Conservation (phyloP, 805 yeast species). For the Candida loeiensis region DNA sequence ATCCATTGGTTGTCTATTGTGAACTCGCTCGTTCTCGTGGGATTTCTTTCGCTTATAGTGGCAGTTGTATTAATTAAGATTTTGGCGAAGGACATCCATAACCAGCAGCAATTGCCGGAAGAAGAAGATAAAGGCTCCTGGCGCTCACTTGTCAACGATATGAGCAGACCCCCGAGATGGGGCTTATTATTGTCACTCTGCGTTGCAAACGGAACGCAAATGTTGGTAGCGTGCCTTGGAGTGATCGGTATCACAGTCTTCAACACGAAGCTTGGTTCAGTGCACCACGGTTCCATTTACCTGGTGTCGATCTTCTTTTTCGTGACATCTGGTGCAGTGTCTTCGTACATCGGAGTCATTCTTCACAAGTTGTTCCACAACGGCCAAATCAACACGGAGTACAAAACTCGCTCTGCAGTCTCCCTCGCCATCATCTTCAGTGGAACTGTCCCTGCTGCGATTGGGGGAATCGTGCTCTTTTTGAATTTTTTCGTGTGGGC, state of each 20-base stretch:
- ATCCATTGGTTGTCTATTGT: constrained; percentile 78
- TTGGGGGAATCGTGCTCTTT: constrained; percentile 48
- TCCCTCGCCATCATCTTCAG: constrained; percentile 29
- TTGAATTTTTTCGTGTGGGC: constrained; percentile 74
- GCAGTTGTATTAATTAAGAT: constrained; percentile 60
- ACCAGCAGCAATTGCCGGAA: constrained; percentile 5
- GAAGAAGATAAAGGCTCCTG: constrained; percentile 27
- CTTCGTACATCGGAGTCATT: constrained; percentile 70
- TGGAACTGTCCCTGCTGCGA: constrained; percentile 43
- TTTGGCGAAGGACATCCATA: constrained; percentile 47
- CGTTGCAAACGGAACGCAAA: constrained; percentile 73
- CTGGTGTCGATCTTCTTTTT: constrained; percentile 59
- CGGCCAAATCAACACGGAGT: constrained; percentile 27
- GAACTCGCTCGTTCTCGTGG: constrained; percentile 64
- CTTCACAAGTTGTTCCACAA: constrained; percentile 54
- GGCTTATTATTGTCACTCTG: constrained; percentile 51
- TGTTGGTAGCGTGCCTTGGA: constrained; percentile 60
- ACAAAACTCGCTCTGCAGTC: constrained; percentile 12
- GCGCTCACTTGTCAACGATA: constrained; percentile 53
- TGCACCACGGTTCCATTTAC: constrained; percentile 63
- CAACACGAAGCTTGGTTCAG: constrained; percentile 33
- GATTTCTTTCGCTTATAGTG: constrained; percentile 59
- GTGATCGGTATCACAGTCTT: constrained; percentile 51
- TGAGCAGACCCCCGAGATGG: constrained; percentile 48
- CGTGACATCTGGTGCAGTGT: constrained; percentile 66